Base-by-base conservation (phyloP, 129 eudicot species). In the Rutidosis leptorrhynchoides region DNA sequence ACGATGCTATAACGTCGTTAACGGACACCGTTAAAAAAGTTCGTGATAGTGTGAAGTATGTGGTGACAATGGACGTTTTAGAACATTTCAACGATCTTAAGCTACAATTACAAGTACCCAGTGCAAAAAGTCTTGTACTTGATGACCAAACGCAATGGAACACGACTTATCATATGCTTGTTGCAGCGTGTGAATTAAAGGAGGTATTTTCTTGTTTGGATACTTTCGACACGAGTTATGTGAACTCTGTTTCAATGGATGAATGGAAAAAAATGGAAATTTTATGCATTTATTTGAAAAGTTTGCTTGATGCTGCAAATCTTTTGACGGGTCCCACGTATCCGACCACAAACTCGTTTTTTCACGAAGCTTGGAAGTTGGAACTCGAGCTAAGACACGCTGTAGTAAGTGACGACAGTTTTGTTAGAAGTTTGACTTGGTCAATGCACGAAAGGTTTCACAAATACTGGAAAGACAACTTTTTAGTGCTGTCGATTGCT, bases 151-250 rank as follows among this genome's bases (percentile, higher is more conserved):
- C 57, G 0, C 83, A 71, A 30, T 93, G 99, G 99, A 77, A 89
- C 74, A 82, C 92, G 1, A 93, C 99, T 22, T 93, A 82, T 76
- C 76, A 80, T 51, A 93, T 93, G 99, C 58, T 93, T 75, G 65
- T 78, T 32, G 79, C 99, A 72, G 99, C 96, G 3, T 80, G 68
- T 30, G 92, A 89, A 54, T 61, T 89, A n/a, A 89, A 82, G 67
- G 90, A 93, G 83, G 95, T 86, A 3, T 86, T 89, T 62, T 77
- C 83, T 51, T 82, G 89, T 68, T 78, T 89, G 59, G 92, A 84
- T 62, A 75, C 87, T 32, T 76, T 59, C 26, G 96, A 84, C 80
- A 73, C 82, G 26, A 76, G 80, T 70, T 76, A 88, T 69, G 65
- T 57, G 70, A 56, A 45, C 20, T 73, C 78, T 51, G 75, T 69